Conservation (phyloP, 1,284 basidiomycete species). For the Trichosporon inkin region DNA sequence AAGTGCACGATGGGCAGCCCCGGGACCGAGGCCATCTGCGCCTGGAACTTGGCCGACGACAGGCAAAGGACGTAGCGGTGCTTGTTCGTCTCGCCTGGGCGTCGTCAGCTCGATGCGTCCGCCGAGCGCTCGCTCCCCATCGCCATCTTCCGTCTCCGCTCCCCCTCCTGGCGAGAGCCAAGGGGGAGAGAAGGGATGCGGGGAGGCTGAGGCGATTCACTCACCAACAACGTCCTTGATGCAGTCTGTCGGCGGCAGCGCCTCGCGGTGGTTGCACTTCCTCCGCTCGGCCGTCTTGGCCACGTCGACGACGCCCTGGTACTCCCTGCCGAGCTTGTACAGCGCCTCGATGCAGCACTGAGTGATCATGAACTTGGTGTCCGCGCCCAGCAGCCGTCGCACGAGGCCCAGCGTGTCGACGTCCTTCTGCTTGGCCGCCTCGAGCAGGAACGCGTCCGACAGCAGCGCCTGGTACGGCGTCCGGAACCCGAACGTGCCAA, state of each 20-base stretch:
- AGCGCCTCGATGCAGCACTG: constrained; percentile 90
- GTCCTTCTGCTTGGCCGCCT: constrained; percentile 56
- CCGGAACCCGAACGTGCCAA: constrained; percentile 77
- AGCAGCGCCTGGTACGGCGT: constrained; percentile 86
- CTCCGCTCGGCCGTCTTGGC: constrained; percentile 89
- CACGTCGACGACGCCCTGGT: constrained; percentile 70
- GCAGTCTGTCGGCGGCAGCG: constrained; percentile 77
- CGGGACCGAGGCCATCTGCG: constrained; percentile 63
- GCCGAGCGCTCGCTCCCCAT: no score
- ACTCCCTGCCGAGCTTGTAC: constrained; percentile 68
- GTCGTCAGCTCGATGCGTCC: not conserved
- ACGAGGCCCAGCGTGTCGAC: constrained; percentile 61
- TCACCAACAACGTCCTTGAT: constrained; percentile 73
- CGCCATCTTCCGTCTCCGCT: no score
- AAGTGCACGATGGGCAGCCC: constrained; percentile 83
- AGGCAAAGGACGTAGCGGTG: constrained; percentile 84
- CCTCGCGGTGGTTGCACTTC: constrained; percentile 87
- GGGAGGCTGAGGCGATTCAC: no score
- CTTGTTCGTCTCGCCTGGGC: constrained; percentile 76
- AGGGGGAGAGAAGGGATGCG: no score
- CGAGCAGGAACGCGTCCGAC: constrained; percentile 76
- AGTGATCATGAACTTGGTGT: constrained; percentile 66
- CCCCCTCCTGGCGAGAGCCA: no score
- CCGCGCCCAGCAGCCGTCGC: constrained; percentile 60
- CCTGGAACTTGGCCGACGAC: constrained; percentile 66